Evolutionary conservation across 768 basidiomycete genomes (phyloP).

Genomic region (Lentinula lateritia): DNA sequence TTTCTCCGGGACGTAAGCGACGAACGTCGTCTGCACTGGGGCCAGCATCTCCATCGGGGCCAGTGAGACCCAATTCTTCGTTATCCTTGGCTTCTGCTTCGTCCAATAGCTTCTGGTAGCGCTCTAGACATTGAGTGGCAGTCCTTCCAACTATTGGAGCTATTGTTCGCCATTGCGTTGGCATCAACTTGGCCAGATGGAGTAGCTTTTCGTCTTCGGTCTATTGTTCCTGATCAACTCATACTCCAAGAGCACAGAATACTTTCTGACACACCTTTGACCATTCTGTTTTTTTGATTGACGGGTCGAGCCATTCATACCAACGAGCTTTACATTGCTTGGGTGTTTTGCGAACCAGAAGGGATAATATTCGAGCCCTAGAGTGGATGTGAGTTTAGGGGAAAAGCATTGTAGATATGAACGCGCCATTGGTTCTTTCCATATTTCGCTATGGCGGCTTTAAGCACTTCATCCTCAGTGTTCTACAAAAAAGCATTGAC

Average conservation of each 20-base stretch:
- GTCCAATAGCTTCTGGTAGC: conserved; percentile 96
- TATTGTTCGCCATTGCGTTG: conserved; percentile 99
- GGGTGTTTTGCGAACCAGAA: conserved; percentile 96
- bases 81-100: conserved; percentile 97
- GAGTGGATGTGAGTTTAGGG: not conserved
- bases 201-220: conserved; percentile 98
- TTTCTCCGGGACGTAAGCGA: conserved; percentile 88
- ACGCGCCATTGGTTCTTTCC: conserved; percentile 91
- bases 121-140: conserved; percentile 94
- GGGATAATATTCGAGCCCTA: conserved; percentile 96
- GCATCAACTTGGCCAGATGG: conserved; percentile 97
- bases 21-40: conserved; percentile 93
- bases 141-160: conserved; percentile 98
- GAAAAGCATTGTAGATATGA: not conserved
- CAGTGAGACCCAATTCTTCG: conserved; percentile 87
- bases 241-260: not conserved
- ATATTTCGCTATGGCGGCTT: conserved; percentile 97
- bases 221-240: conserved; percentile 28
- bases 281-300: conserved; percentile 99
- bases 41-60: conserved; percentile 73
- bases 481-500: conserved; percentile 46
- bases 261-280: conserved; percentile 63
- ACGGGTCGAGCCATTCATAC: conserved; percentile 99
- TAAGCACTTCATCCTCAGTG: conserved; percentile 97
- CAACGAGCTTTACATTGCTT: conserved; percentile 99